These are phyloP conservation scores for Sclerotinia borealis DNA, from an alignment of 2,329 filamentous ascomycete genomes.

Conservation along the genomic window DNA sequence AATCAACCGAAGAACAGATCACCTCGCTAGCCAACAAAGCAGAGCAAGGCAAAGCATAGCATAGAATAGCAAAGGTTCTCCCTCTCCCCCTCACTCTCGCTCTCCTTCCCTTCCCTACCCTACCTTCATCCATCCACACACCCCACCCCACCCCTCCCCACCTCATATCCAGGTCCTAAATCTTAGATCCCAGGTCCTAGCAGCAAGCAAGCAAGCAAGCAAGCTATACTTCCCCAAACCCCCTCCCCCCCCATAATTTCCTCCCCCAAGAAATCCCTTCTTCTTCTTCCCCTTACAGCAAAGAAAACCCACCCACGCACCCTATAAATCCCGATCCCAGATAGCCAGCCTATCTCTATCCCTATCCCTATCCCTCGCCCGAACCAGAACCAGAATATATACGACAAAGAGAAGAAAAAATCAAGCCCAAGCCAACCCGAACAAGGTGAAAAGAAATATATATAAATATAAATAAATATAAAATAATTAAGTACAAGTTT, in stretches of 20 bases:
- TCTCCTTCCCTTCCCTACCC: too few species aligned
- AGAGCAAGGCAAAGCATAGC: too few species aligned
- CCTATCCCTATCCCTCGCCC: too few species aligned
- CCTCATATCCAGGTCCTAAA: background rate
- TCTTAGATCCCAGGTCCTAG: background rate
- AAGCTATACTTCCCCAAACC: background rate
- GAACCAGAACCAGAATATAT: conserved; percentile 3
- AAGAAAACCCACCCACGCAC: background rate
- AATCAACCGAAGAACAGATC: background rate
- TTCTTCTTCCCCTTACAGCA: too few species aligned
- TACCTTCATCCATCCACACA: background rate
- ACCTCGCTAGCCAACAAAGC: background rate
- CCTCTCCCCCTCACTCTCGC: too few species aligned
- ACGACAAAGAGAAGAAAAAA: conserved; percentile 5
- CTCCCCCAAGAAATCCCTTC: background rate
- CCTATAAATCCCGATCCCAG: background rate
- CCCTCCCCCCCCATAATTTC: background rate
- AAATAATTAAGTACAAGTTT: conserved; percentile 6
- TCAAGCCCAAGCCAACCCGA: too few species aligned
- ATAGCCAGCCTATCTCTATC: too few species aligned
- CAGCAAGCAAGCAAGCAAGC: background rate
- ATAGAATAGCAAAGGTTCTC: background rate
- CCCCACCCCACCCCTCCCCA: background rate
- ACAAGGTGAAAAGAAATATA: background rate
- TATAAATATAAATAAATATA: too few species aligned